phyloP scores from a whole-genome alignment of 2,329 filamentous ascomycete species.

The Aspergillus spinulosporus region DNA sequence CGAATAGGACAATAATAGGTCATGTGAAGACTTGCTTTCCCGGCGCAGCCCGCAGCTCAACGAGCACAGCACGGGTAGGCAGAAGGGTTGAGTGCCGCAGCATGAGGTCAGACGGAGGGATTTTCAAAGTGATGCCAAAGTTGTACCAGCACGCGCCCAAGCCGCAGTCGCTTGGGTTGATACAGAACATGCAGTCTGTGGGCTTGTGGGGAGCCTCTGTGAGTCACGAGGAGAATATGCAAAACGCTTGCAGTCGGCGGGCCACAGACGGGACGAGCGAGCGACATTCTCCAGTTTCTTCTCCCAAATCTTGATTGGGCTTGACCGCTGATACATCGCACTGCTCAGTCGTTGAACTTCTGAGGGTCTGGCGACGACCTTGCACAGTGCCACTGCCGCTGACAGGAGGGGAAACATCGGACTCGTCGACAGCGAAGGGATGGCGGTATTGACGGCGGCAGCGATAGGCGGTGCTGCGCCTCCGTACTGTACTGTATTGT shows the following conservation, averaged over 20 bases:
- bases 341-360: background rate
- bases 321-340: conserved; percentile 6
- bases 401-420: background rate
- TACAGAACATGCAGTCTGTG: conserved; percentile 6
- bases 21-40: conserved; percentile 2
- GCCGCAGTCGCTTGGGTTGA: conserved; percentile 19
- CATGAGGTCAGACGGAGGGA: conserved; percentile 15
- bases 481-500: too few relatives aligned
- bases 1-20: background rate
- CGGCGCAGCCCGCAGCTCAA: conserved; percentile 6
- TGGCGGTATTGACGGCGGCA: conserved; percentile 5
- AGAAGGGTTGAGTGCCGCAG: conserved; percentile 15
- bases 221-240: conserved; percentile 14
- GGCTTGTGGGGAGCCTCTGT: conserved; percentile 13
- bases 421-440: background rate
- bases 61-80: conserved; percentile 3
- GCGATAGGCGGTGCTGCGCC: too few relatives aligned
- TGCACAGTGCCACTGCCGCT: background rate
- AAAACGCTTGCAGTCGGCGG: conserved; percentile 19
- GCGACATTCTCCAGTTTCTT: background rate
- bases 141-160: conserved; percentile 25
- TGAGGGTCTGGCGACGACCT: background rate
- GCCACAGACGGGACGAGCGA: conserved; percentile 13
- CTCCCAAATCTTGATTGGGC: conserved; percentile 2
- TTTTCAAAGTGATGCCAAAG: conserved; percentile 10